Percentiles rank a stretch among this genome's conserved stretches.
Evolutionary conservation across 2,329 filamentous ascomycete genomes (phyloP).

Genomic region (Paraconiothyrium sp.): DNA sequence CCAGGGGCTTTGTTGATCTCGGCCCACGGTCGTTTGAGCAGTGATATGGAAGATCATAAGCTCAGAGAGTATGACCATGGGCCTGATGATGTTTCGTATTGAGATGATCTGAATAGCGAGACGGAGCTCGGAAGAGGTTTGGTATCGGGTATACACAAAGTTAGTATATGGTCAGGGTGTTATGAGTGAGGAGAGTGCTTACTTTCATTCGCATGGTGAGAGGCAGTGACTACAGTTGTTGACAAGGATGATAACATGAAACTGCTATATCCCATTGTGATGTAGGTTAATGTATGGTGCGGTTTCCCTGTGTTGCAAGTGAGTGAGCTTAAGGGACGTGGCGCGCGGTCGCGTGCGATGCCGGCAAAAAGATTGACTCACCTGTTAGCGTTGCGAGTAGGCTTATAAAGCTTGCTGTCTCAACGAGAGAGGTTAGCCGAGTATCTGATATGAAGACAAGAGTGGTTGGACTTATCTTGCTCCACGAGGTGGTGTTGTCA

Average conservation of each 20-base stretch:
- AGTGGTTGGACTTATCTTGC: background rate
- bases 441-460: background rate
- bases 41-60: conserved; percentile 8
- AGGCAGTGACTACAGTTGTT: background rate
- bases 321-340: background rate
- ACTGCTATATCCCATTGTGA: background rate
- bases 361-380: background rate
- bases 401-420: background rate
- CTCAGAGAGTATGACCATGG: background rate
- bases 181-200: background rate
- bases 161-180: background rate
- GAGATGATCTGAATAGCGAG: no score
- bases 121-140: no score
- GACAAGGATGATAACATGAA: background rate
- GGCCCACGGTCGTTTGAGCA: conserved; percentile 5
- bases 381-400: background rate
- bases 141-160: background rate
- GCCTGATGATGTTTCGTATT: background rate
- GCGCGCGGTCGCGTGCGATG: background rate
- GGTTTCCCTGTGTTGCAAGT: background rate
- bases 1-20: background rate
- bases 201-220: background rate
- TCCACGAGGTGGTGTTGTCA: background rate
- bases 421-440: background rate
- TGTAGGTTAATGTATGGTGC: background rate